A percentile compares a stretch with the other conserved stretches of the same genome.
Conservation (phyloP, 371 early-diverging fungal species). For the Mucor indicus region DNA sequence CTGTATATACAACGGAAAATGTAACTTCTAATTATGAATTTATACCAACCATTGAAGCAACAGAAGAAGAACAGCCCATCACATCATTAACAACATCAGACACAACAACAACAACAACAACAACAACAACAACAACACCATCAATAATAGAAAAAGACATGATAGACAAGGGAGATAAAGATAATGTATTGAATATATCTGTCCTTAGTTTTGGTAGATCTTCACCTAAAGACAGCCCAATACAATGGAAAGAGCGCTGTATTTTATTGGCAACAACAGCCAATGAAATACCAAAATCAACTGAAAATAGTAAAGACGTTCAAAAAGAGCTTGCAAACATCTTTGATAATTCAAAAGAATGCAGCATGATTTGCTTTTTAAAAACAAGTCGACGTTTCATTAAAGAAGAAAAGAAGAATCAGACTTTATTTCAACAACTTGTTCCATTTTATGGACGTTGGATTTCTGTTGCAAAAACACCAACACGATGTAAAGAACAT, state of each 20-base stretch:
- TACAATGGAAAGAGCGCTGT: slow-evolving; percentile 17
- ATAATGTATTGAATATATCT: background rate
- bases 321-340: slow-evolving; percentile 6
- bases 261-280: slow-evolving; percentile 12
- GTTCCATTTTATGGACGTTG: slow-evolving; percentile 22
- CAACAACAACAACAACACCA: background rate
- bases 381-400: slow-evolving; percentile 6
- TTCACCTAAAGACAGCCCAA: slow-evolving; percentile 1
- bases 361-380: slow-evolving; percentile 23
- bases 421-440: background rate
- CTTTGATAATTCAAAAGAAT: slow-evolving; percentile 14
- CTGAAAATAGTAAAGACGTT: background rate
- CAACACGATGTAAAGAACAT: slow-evolving; percentile 19
- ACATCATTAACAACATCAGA: too few species aligned
- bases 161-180: background rate
- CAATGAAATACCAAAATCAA: background rate
- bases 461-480: slow-evolving; percentile 16
- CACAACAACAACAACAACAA: background rate
- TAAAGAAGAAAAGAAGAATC: background rate
- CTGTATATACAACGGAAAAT: too few species aligned
- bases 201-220: slow-evolving; percentile 8
- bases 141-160: background rate
- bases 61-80: too few species aligned
- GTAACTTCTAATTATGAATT: too few species aligned
- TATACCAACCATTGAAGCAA: too few species aligned